These are phyloP conservation scores for Trichomonas tenax DNA, from an alignment of 208 protist species.

Conservation along the genomic window DNA sequence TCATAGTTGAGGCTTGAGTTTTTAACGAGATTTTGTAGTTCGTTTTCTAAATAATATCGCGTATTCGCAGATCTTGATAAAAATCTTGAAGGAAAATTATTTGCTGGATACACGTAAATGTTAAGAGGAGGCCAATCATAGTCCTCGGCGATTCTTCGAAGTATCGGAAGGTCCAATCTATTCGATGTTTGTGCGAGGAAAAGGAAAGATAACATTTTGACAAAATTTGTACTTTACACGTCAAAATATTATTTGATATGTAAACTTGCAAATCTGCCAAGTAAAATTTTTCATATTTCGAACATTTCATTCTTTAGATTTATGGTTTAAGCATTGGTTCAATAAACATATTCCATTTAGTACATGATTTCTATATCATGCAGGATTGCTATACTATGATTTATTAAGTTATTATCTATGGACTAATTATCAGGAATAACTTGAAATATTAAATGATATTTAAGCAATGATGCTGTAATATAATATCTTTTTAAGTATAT, in stretches of 20 bases:
- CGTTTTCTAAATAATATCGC: background rate
- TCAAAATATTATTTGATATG: background rate
- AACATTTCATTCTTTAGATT: too few relatives aligned
- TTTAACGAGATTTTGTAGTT: background rate
- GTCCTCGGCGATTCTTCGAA: background rate
- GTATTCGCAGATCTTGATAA: background rate
- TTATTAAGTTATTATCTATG: too few relatives aligned
- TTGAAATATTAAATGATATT: too few relatives aligned
- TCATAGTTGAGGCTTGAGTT: background rate
- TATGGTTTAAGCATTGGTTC: too few relatives aligned
- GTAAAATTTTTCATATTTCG: too few relatives aligned
- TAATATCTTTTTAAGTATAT: too few relatives aligned
- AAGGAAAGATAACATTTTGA: background rate
- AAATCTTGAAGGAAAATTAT: background rate
- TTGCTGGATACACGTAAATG: background rate
- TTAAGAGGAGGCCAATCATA: background rate
- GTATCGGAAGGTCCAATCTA: background rate
- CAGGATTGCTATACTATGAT: too few relatives aligned
- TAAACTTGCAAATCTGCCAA: too few relatives aligned
- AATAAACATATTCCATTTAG: too few relatives aligned
- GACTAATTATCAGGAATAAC: too few relatives aligned
- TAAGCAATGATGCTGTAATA: too few relatives aligned
- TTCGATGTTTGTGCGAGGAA: background rate
- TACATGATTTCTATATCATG: too few relatives aligned
- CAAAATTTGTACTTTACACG: background rate